A percentile compares a stretch with the other conserved stretches of the same genome.
Conservation (phyloP, 305 asterid genomes). For the Solanum hybrid region DNA sequence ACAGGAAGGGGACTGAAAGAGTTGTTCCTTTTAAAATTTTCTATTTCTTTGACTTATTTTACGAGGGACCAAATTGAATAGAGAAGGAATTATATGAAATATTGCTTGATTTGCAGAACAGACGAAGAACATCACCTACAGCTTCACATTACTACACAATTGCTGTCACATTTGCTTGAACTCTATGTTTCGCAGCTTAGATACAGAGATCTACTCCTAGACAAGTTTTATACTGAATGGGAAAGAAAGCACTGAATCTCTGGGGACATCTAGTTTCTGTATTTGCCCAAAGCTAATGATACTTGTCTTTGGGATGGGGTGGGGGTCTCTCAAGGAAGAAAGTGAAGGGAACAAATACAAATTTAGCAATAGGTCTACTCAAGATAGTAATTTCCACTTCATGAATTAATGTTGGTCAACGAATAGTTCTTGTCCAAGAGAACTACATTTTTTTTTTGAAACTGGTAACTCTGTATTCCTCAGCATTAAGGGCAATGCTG, state of each 20-base stretch:
- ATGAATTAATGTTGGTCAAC: not conserved
- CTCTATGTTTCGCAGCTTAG: not conserved
- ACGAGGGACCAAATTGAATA: not conserved
- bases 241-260: not conserved
- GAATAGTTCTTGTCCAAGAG: not conserved
- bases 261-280: not conserved
- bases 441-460: too few species aligned
- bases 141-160: not conserved
- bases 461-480: too few species aligned
- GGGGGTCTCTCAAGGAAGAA: not conserved
- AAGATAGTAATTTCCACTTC: too few species aligned
- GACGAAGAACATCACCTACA: not conserved
- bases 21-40: not conserved
- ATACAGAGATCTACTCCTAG: not conserved
- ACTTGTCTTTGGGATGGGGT: too few species aligned
- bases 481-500: too few species aligned
- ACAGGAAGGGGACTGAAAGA: not conserved
- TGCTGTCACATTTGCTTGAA: not conserved
- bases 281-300: not conserved
- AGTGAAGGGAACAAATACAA: not conserved
- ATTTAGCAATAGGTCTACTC: not conserved
- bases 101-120: not conserved
- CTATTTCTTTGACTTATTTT: not conserved
- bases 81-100: not conserved
- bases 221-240: not conserved